Percentiles rank a stretch among this genome's conserved stretches.
These are phyloP conservation scores for Ambrosiella cleistominuta DNA, from an alignment of 2,329 filamentous ascomycete species.

Conservation along the genomic window DNA sequence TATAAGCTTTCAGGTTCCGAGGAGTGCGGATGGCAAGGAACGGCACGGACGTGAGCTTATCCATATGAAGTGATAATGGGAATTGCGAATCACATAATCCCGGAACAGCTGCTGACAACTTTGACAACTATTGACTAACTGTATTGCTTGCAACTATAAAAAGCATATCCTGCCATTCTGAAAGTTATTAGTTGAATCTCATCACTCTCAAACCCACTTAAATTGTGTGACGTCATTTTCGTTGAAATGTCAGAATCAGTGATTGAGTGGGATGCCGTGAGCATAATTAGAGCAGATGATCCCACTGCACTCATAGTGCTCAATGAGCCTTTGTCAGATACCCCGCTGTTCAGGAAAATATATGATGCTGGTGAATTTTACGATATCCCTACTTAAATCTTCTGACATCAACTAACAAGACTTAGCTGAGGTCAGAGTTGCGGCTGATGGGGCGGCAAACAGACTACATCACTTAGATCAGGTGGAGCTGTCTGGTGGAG, in stretches of 20 bases:
- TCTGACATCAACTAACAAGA: no score
- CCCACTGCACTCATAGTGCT: slow-evolving; percentile 27
- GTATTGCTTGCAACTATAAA: no score
- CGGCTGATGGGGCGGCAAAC: slow-evolving; percentile 86
- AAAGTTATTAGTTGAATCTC: no score
- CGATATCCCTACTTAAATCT: neutral
- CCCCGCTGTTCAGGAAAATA: slow-evolving; percentile 25
- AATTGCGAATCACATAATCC: no score
- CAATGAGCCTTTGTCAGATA: slow-evolving; percentile 32
- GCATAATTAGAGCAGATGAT: slow-evolving; percentile 2
- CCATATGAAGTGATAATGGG: no score
- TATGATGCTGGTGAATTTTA: slow-evolving; percentile 4
- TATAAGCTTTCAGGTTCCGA: neutral
- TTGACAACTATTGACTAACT: no score
- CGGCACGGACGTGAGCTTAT: neutral
- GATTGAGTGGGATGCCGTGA: slow-evolving; percentile 10
- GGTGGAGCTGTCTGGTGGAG: neutral
- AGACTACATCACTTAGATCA: slow-evolving; percentile 34
- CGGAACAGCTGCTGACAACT: no score
- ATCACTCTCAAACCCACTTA: neutral
- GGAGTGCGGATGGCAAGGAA: neutral
- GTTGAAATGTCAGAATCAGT: neutral
- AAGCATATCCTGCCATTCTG: no score
- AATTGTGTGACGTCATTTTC: slow-evolving; percentile 1
- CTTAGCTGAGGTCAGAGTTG: slow-evolving; percentile 38